phyloP scores from a whole-genome alignment of 2,329 filamentous ascomycete genomes.

The Chaetomium strumarium region DNA sequence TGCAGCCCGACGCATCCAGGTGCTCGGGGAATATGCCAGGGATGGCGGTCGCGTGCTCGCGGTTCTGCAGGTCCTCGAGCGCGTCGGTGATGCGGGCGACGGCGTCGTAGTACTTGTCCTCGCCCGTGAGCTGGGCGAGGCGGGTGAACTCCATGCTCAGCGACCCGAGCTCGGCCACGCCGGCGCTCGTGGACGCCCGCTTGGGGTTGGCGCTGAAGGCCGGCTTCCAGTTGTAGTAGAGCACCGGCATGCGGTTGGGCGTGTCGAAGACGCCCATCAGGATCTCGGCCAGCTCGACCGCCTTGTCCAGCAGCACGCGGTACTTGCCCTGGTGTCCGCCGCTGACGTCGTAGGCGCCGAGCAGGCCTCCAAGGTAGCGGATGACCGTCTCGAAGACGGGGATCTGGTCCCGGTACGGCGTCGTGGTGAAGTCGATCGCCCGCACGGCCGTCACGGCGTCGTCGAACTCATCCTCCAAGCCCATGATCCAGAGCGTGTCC shows the following conservation, averaged over 20 bases:
- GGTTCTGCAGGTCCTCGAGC: conserved; percentile 67
- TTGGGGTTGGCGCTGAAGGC: conserved; percentile 57
- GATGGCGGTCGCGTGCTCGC: conserved; percentile 51
- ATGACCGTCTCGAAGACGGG: conserved; percentile 93
- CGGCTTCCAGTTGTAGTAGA: conserved; percentile 74
- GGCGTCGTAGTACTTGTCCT: conserved; percentile 84
- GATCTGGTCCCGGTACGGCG: conserved; percentile 56
- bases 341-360: conserved; percentile 83
- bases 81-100: conserved; percentile 79
- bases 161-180: conserved; percentile 68
- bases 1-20: conserved; percentile 76
- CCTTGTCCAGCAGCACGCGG: conserved; percentile 66
- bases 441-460: conserved; percentile 65
- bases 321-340: conserved; percentile 53
- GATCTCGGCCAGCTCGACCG: conserved; percentile 71
- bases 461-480: conserved; percentile 69
- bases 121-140: conserved; percentile 75
- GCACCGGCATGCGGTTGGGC: conserved; percentile 84
- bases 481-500: conserved; percentile 86
- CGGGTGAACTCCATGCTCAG: conserved; percentile 85
- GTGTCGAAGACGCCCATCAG: conserved; percentile 83
- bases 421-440: conserved; percentile 77
- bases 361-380: conserved; percentile 78
- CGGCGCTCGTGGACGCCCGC: conserved; percentile 50
- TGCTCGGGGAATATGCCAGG: conserved; percentile 75